phyloP scores from a whole-genome alignment of 176 grass and related monocot species.

The Carex littledalei region DNA sequence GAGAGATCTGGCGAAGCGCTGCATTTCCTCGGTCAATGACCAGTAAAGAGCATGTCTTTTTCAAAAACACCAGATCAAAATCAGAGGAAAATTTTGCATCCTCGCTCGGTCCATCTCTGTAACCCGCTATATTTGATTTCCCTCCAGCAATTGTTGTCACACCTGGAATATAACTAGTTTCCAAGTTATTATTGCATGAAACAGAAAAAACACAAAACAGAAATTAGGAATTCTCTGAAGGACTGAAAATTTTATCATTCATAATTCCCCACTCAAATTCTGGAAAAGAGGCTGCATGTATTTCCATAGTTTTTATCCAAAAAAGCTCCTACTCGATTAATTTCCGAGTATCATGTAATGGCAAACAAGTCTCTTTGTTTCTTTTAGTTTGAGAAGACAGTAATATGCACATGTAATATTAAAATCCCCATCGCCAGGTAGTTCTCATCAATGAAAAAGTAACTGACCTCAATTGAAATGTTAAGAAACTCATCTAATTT shows the following conservation, averaged over 20 bases:
- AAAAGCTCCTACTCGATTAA: background rate
- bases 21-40: conserved; percentile 95
- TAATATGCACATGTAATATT: background rate
- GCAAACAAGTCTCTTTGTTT: background rate
- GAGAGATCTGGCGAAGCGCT: conserved; percentile 84
- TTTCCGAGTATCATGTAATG: background rate
- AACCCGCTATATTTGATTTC: conserved; percentile 89
- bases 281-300: background rate
- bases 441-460: background rate
- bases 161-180: conserved; percentile 37
- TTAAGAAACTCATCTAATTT: background rate
- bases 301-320: background rate
- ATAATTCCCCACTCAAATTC: background rate
- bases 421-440: background rate
- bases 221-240: background rate
- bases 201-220: background rate
- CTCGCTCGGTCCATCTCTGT: conserved; percentile 97
- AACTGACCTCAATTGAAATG: background rate
- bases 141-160: conserved; percentile 97
- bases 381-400: background rate
- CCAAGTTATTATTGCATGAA: background rate
- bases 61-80: conserved; percentile 90
- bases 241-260: background rate
- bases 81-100: conserved; percentile 96
- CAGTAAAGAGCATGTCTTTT: conserved; percentile 80